Base-by-base conservation (phyloP, 495 filamentous ascomycete species). In the Podospora anserina region DNA sequence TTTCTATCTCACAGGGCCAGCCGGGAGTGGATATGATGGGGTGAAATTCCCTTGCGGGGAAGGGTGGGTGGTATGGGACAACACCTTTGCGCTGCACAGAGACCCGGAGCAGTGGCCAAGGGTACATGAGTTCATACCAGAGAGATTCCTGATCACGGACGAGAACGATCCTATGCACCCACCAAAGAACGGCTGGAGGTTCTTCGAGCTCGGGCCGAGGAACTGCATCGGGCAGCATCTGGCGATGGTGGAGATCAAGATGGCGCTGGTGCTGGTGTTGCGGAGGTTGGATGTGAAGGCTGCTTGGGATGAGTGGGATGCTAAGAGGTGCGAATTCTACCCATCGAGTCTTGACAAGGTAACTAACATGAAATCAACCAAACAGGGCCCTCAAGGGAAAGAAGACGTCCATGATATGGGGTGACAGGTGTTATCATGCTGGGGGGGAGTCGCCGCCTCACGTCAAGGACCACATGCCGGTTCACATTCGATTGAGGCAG, bases 141-240 rank as follows among this genome's bases (percentile, higher is more conserved):
- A 84, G 67, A 77, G 83, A 1, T 86, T 75, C 32, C 72, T 81
- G 13, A 16, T 49, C 9, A 64, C 69, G 2, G 65, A 63, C 13
- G 72, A 73, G 34, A 67, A 54, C 19, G 71, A 79, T 44, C 68
- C 70, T 3, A 56, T 78, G 44, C 70, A 76, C 53, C 68, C 74
- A 0, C 53, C 64, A 1, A 77, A 78, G 54, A 79, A 78, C 61
- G 75, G 78, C 4, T 85, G 75, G 74, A 70, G 83, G 19, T 77
- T 83, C 1, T 86, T 86, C 49, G 79, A 83, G 72, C 75, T 77
- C 3, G 85, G 85, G 0, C 83, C 82, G 1, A 73, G 83, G 32
- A 78, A 77, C 60, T 86, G 85, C 58, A 83, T 86, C 30, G 84
- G 83, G 0, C 83, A 86, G 70, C 82, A 83, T 61, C 69, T 86